Evolutionary conservation across 1,284 basidiomycete genomes (phyloP).

Genomic region (Cerrena zonata): DNA sequence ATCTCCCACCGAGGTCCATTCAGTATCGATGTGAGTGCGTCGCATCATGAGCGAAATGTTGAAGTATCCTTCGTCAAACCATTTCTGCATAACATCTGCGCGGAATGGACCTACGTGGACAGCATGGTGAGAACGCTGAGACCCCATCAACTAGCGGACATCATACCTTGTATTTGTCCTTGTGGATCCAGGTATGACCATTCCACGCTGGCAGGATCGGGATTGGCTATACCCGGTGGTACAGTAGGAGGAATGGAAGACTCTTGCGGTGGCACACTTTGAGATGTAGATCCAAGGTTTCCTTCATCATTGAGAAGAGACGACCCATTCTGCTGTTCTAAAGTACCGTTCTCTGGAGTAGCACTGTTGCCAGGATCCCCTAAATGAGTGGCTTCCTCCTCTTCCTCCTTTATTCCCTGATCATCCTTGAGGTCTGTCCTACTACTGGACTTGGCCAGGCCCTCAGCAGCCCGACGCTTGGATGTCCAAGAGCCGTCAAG

Average conservation of each 20-base stretch:
- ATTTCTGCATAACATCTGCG: conserved; percentile 90
- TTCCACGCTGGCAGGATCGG: conserved; percentile 70
- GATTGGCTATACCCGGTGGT: conserved; percentile 44
- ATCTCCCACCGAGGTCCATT: conserved; percentile 62
- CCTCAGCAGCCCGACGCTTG: conserved; percentile 53
- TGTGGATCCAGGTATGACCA: conserved; percentile 92
- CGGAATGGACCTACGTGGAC: conserved; percentile 69
- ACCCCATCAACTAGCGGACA: not conserved
- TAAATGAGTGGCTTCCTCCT: conserved; percentile 44
- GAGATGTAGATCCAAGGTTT: not conserved
- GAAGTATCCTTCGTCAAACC: conserved; percentile 92
- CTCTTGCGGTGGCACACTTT: not conserved
- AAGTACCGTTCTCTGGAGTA: not conserved
- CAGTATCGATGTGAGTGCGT: conserved; percentile 58
- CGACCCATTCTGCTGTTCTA: not conserved
- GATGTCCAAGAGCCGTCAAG: conserved; percentile 65
- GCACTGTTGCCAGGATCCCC: not conserved
- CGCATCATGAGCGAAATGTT: conserved; percentile 80
- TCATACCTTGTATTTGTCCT: conserved; percentile 78
- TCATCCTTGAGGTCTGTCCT: conserved; percentile 35
- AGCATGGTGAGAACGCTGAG: too few species aligned
- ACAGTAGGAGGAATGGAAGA: not conserved
- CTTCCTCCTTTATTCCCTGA: conserved; percentile 53
- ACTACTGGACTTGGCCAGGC: conserved; percentile 36
- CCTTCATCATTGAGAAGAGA: conserved; percentile 12